These are phyloP conservation scores for Oryza longistaminata DNA, from an alignment of 176 grass and related monocot genomes.

Conservation along the genomic window DNA sequence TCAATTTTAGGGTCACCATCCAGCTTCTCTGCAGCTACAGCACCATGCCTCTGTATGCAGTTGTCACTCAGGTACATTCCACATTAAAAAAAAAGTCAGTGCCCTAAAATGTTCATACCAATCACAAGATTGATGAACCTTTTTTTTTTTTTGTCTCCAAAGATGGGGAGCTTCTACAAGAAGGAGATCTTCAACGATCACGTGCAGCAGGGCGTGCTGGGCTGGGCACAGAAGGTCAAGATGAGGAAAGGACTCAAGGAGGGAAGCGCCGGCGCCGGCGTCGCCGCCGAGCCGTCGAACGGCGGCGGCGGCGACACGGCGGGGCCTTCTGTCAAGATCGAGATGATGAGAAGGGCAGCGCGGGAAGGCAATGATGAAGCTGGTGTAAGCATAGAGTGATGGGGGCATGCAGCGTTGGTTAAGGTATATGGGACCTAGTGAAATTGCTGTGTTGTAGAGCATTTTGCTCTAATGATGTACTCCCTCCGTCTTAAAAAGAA, in stretches of 20 bases:
- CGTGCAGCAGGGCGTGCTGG: conserved; percentile 65
- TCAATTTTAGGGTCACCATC: conserved; percentile 54
- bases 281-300: no score
- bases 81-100: neutral
- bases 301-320: neutral
- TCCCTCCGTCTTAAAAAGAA: no score
- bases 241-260: conserved; percentile 45
- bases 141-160: conserved; percentile 30
- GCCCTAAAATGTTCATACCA: neutral
- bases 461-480: neutral
- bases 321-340: conserved; percentile 38
- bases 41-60: conserved; percentile 85
- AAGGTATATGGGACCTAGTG: neutral
- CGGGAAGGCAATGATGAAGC: neutral
- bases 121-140: neutral
- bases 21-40: conserved; percentile 95
- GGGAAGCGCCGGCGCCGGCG: neutral
- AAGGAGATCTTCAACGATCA: conserved; percentile 86
- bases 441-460: neutral
- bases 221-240: conserved; percentile 72
- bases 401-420: neutral
- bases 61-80: conserved; percentile 72
- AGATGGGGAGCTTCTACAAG: conserved; percentile 93
- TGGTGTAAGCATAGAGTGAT: conserved; percentile 27
- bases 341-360: conserved; percentile 20